Evolutionary conservation across 352 stramenopile genomes (phyloP).

Genomic region (Aphanomyces astaci): DNA sequence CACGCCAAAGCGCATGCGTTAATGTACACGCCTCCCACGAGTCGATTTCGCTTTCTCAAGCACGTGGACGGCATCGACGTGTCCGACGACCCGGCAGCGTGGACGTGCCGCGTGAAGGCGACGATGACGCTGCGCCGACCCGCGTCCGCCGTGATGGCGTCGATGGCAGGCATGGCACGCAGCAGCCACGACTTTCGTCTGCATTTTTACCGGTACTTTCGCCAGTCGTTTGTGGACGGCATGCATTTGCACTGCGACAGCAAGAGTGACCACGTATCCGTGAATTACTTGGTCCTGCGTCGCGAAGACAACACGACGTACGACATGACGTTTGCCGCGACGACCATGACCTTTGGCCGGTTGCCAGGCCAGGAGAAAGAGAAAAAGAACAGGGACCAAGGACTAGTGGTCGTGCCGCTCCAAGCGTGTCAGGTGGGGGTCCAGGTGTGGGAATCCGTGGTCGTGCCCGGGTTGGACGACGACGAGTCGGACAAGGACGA

Average conservation of each 20-base stretch:
- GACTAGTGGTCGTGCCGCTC: too few species aligned
- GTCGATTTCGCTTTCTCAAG: neutral
- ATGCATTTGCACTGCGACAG: neutral
- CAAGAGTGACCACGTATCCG: too few species aligned
- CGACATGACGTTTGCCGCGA: too few species aligned
- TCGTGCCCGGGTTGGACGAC: too few species aligned
- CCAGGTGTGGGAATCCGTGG: too few species aligned
- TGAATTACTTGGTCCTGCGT: too few species aligned
- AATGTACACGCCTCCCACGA: neutral
- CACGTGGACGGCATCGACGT: neutral
- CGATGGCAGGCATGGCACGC: neutral
- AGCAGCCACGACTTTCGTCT: slow-evolving; percentile 6
- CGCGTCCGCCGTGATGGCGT: neutral
- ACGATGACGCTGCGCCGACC: neutral
- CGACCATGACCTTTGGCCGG: too few species aligned
- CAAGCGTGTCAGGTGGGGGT: too few species aligned
- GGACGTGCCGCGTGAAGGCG: slow-evolving; percentile 8
- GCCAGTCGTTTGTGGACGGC: neutral
- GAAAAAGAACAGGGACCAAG: too few species aligned
- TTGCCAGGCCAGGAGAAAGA: too few species aligned
- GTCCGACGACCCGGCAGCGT: neutral
- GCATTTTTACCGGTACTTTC: neutral
- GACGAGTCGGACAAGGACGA: too few species aligned
- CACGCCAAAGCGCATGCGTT: neutral
- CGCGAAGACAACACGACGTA: too few species aligned